A percentile compares a stretch with the other conserved stretches of the same genome.
Evolutionary conservation across 495 filamentous ascomycete species (phyloP).

Genomic region (Neurospora pannonica): DNA sequence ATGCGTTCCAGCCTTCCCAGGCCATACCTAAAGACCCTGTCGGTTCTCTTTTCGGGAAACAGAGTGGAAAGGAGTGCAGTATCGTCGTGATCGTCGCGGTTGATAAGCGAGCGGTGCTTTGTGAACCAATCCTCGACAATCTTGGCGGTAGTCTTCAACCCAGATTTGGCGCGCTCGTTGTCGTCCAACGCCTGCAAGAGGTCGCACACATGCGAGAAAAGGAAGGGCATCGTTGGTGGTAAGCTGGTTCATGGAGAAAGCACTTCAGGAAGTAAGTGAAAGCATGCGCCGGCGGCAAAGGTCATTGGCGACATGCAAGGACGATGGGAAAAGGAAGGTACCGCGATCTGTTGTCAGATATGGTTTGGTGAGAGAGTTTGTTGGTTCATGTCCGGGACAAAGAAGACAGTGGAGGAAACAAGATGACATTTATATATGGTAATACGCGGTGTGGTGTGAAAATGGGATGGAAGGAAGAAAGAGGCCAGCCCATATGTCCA

Average conservation of each 20-base stretch:
- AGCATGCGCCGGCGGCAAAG: neutral
- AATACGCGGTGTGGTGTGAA: neutral
- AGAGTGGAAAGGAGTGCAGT: slow-evolving; percentile 61
- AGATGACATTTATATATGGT: neutral
- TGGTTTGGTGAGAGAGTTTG: neutral
- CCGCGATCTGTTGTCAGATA: neutral
- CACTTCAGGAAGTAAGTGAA: neutral
- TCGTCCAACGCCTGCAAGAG: slow-evolving; percentile 45
- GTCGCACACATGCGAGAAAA: slow-evolving; percentile 51
- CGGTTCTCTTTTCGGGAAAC: slow-evolving; percentile 62
- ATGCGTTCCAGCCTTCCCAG: slow-evolving; percentile 48
- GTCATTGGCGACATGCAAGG: neutral
- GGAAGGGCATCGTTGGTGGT: slow-evolving; percentile 46
- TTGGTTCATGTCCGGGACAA: neutral
- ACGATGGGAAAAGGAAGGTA: neutral
- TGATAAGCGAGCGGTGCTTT: slow-evolving; percentile 40
- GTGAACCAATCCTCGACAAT: slow-evolving; percentile 53
- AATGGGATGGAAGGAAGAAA: neutral
- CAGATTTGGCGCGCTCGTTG: slow-evolving; percentile 7
- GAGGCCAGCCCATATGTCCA: neutral
- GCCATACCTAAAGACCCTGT: slow-evolving; percentile 65
- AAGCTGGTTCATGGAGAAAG: neutral
- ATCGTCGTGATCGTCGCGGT: slow-evolving; percentile 41
- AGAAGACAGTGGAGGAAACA: neutral
- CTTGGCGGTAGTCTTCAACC: slow-evolving; percentile 1